Conservation (phyloP, 1,284 basidiomycete species). For the Leucoagaricus sp. region DNA sequence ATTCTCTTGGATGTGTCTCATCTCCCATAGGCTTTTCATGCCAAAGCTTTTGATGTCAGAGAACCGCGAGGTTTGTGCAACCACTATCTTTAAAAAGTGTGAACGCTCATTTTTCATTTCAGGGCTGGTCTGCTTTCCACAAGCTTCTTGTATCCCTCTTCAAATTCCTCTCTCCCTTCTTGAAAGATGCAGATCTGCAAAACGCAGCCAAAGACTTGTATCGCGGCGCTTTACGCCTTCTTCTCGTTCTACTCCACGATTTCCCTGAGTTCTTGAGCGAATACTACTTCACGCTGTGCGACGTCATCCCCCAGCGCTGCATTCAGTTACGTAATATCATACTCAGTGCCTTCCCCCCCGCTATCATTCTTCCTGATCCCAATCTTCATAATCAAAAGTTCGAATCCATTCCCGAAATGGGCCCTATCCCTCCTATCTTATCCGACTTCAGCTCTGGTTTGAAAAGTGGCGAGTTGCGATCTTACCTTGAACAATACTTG, state of each 20-base stretch:
- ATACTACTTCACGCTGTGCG: conserved; percentile 95
- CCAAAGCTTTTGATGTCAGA: conserved; percentile 87
- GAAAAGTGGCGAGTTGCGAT: conserved; percentile 76
- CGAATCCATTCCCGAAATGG: conserved; percentile 83
- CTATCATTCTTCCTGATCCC: conserved; percentile 86
- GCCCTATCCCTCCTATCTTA: conserved; percentile 85
- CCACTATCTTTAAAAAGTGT: not conserved
- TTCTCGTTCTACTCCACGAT: conserved; percentile 96
- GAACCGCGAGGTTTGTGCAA: conserved; percentile 74
- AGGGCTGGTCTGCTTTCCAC: conserved; percentile 97
- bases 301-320: conserved; percentile 90
- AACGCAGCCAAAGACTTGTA: conserved; percentile 89
- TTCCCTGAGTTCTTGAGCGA: conserved; percentile 98
- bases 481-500: conserved; percentile 82
- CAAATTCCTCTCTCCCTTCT: conserved; percentile 92
- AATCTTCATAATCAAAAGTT: conserved; percentile 73
- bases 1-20: conserved; percentile 96
- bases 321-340: conserved; percentile 97
- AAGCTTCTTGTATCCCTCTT: conserved; percentile 90
- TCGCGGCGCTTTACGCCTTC: conserved; percentile 88
- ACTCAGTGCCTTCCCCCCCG: conserved; percentile 94
- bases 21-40: conserved; percentile 98
- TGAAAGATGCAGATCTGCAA: conserved; percentile 81
- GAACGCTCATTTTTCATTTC: conserved; percentile 1
- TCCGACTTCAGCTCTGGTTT: conserved; percentile 88